A percentile compares a stretch with the other conserved stretches of the same genome.
phyloP scores from a whole-genome alignment of 192 early-diverging fungal genomes.

The Umbelopsis ramanniana region DNA sequence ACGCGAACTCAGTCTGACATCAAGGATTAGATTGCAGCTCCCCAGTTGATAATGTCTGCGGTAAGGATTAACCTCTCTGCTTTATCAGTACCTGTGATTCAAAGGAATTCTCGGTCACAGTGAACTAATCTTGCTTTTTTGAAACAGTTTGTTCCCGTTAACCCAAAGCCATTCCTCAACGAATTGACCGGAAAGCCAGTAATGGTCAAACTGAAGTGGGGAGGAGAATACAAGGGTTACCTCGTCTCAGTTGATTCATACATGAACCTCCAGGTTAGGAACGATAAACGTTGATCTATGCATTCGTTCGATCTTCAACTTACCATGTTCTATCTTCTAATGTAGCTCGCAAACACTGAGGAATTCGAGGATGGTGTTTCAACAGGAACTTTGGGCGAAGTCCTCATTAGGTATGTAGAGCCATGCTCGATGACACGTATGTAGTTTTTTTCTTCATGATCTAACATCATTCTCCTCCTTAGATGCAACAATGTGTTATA shows the following conservation, averaged over 20 bases:
- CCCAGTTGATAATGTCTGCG: constrained; percentile 6
- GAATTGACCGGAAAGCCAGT: constrained; percentile 92
- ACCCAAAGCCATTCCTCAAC: constrained; percentile 96
- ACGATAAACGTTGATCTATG: too few relatives aligned
- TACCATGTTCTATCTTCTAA: constrained; percentile 12
- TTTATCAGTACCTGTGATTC: not conserved
- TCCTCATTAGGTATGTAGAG: constrained; percentile 75
- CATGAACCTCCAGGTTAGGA: constrained; percentile 92
- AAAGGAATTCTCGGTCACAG: not conserved
- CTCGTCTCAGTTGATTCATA: constrained; percentile 92
- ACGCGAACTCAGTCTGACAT: constrained; percentile 10
- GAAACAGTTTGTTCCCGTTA: constrained; percentile 85
- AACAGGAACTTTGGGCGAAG: constrained; percentile 87
- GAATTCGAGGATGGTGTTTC: constrained; percentile 94
- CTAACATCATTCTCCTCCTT: constrained; percentile 7
- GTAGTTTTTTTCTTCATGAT: not conserved
- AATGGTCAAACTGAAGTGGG: constrained; percentile 97
- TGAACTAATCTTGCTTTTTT: not conserved
- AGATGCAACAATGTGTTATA: constrained; percentile 90
- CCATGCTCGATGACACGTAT: not conserved
- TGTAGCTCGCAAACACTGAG: constrained; percentile 89
- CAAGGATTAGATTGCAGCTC: not conserved
- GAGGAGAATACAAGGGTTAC: constrained; percentile 95
- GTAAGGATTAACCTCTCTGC: not conserved
- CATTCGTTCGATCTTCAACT: constrained; percentile 4